Percentiles rank a stretch among this genome's conserved stretches.
phyloP scores from a whole-genome alignment of 768 basidiomycete genomes.

The Tricholoma furcatifolium region DNA sequence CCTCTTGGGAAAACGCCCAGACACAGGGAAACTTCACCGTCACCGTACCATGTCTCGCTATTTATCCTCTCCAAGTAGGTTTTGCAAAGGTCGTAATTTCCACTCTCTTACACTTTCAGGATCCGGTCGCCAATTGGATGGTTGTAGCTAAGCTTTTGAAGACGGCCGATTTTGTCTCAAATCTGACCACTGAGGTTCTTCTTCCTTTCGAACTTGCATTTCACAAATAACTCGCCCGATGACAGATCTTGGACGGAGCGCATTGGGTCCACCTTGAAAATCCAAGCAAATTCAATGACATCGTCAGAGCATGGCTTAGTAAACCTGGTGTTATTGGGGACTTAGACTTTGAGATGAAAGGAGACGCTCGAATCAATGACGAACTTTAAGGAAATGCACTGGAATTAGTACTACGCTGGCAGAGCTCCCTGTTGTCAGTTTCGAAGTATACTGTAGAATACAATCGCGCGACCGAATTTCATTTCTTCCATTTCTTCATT shows the following conservation, averaged over 20 bases:
- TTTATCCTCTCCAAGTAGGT: conserved; percentile 38
- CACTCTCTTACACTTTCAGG: conserved; percentile 26
- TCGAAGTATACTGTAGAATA: no score
- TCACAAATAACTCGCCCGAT: not conserved
- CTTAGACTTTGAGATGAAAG: not conserved
- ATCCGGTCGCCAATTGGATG: conserved; percentile 48
- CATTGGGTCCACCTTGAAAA: conserved; percentile 17
- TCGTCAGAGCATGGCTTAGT: conserved; percentile 12
- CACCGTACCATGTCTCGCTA: conserved; percentile 40
- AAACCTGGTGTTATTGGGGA: not conserved
- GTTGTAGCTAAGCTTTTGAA: conserved; percentile 30
- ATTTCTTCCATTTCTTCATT: no score
- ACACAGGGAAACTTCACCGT: conserved; percentile 47
- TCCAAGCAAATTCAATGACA: conserved; percentile 8
- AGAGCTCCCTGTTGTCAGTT: no score
- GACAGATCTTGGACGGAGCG: conserved; percentile 8
- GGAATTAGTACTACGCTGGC: no score
- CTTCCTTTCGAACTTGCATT: not conserved
- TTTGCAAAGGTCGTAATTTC: no score
- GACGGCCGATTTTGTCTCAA: conserved; percentile 36
- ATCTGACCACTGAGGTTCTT: conserved; percentile 37
- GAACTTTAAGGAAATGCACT: conserved; percentile 14
- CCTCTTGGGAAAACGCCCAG: conserved; percentile 38
- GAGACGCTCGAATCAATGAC: not conserved
- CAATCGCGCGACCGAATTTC: no score